Base-by-base conservation (phyloP, 495 filamentous ascomycete genomes). In the Daldinia grandis region DNA sequence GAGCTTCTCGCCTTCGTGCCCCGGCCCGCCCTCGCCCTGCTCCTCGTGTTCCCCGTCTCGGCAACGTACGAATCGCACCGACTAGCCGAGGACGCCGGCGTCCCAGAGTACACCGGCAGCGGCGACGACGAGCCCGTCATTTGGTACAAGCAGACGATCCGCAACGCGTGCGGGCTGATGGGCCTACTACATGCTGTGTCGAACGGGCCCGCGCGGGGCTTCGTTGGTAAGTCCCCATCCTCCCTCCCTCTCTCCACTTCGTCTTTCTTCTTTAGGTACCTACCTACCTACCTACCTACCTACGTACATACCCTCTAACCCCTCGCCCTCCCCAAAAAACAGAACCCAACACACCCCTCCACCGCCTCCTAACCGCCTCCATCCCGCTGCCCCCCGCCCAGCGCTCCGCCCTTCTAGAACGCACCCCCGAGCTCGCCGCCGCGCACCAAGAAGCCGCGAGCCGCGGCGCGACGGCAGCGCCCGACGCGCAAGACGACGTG, bases 91-190 rank as follows among this genome's bases (percentile, higher is more conserved):
- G 91, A 95, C 78, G 78, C 82, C 35, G 79, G 86, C 31, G 70
- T 79, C 14, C 2, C 56, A 5, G 83, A 84, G 40, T 79, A 81
- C 69, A 21, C 38, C 28, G 75, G 74, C 31, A 58, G 54, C 37
- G 85, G 81, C 25, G 75, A 73, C 5, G 75, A 70, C 19, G 82
- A 86, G 66, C 82, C 83, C 44, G 78, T 86, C 14, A 85, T 94
- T 56, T 97, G 94, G 94, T 97, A 93, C 82, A 90, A 91, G 74
- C 94, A 98, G 72, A 97, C 93, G 0, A 98, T 98, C 76, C 84
- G 88, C 54, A 88, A 97, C 78, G 90, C 93, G 2, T 98, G 94
- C 80, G 94, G 94, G 1, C 85, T 93, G 53, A 94, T 95, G 79
- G 93, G 90, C 0, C 80, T 97, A 3, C 79, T 97, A 24, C 93